Evolutionary conservation across 441 rosid species (phyloP).

Genomic region (Gossypium gossypioides): DNA sequence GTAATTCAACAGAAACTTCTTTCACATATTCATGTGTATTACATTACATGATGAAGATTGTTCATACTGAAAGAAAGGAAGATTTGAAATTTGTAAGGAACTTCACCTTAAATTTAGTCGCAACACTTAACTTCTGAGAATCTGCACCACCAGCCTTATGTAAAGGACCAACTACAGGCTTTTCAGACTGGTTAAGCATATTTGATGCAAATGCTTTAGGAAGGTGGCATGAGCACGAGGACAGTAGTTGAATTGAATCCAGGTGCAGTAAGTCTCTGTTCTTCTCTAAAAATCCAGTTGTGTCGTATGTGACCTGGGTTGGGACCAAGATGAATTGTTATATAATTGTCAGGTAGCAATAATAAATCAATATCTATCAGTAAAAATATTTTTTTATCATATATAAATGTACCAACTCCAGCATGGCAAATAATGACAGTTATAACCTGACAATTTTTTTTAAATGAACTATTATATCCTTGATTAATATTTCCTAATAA

Average conservation of each 20-base stretch:
- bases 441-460: background rate
- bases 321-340: constrained; percentile 26
- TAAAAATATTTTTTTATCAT: background rate
- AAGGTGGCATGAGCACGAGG: constrained; percentile 78
- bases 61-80: background rate
- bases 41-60: background rate
- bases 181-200: constrained; percentile 76
- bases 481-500: background rate
- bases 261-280: constrained; percentile 86
- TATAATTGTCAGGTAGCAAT: constrained; percentile 16
- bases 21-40: background rate
- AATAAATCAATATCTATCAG: background rate
- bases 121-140: constrained; percentile 87
- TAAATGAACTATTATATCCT: background rate
- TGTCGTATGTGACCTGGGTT: constrained; percentile 78
- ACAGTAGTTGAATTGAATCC: constrained; percentile 90
- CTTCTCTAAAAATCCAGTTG: constrained; percentile 92
- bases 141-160: constrained; percentile 96
- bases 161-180: constrained; percentile 71
- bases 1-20: constrained; percentile 4
- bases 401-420: background rate
- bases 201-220: constrained; percentile 85
- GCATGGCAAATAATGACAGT: background rate
- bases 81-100: constrained; percentile 4
- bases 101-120: constrained; percentile 84